These are phyloP conservation scores for Arthrobotrys conoides DNA, from an alignment of 2,329 filamentous ascomycete species.

Conservation along the genomic window DNA sequence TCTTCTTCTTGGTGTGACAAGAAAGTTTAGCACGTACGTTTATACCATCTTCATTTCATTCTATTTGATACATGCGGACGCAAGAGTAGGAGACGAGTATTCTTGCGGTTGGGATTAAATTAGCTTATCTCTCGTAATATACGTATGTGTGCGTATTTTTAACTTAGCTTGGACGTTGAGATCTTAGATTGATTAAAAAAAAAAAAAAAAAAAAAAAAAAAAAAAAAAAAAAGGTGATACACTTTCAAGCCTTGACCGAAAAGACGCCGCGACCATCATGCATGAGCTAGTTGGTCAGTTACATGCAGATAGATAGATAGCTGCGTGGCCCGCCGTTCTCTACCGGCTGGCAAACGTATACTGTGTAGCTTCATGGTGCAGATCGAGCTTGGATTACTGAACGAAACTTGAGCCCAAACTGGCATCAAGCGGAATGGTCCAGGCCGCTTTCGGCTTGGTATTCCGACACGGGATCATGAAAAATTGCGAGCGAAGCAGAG, in stretches of 20 bases:
- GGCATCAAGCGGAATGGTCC: slow-evolving; percentile 20
- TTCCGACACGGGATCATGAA: slow-evolving; percentile 36
- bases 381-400: slow-evolving; percentile 45
- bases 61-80: slow-evolving; percentile 17
- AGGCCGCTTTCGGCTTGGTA: slow-evolving; percentile 39
- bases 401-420: slow-evolving; percentile 29
- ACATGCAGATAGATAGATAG: neutral
- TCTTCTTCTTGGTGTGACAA: slow-evolving; percentile 29
- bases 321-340: slow-evolving; percentile 5
- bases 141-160: slow-evolving; percentile 44
- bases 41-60: neutral
- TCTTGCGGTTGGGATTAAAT: slow-evolving; percentile 2
- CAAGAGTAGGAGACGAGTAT: slow-evolving; percentile 15
- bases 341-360: too few relatives aligned
- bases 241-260: neutral
- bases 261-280: neutral
- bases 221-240: slow-evolving; percentile 4
- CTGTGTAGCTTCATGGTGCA: slow-evolving; percentile 20
- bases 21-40: neutral
- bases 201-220: neutral
- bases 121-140: slow-evolving; percentile 58
- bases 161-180: slow-evolving; percentile 14
- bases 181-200: slow-evolving; percentile 12
- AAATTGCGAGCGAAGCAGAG: slow-evolving; percentile 25
- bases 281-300: neutral